Evolutionary conservation across 73 alveolate species (phyloP), one percentile per base, ranked within the genome.

Genomic region (Paramecium tetraurelia): DNA sequence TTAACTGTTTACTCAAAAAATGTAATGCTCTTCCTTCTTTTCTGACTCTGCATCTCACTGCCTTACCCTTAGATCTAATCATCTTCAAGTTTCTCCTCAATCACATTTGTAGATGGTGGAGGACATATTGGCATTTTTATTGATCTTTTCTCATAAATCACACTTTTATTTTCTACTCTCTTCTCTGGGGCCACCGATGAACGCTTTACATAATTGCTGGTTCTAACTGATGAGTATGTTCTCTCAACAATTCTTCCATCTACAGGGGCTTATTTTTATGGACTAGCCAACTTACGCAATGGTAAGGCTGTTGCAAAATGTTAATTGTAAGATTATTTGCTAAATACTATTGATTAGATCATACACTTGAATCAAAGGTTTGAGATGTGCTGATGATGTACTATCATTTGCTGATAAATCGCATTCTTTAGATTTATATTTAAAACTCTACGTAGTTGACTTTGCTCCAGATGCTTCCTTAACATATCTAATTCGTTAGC

Each of bases 121-220:
- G 90, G 76, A 24, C 14, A 31, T 7, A 43, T 44, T 4, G 72
- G 72, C 57, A 43, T 41, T 46, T 80, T 80, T 44, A 43, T 80
- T 59, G 75, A 24, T 41, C 76, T 20, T 41, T 75, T 75, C 36
- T 75, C 87, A 41, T 75, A 75, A 41, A 75, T 41, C 6, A 75
- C 87, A 8, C 87, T 75, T 75, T 75, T 75, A 41, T 35, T 75
- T 38, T 75, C 87, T 16, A 38, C 68, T 48, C 90, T 33, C 16
- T 80, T 80, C 7, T 80, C 90, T 38, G 90, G 90, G 43, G 90
- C 90, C 0, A 80, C 90, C 11, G 90, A 80, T 40, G 90, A 80
- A 1, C 90, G 41, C 75, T 80, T 80, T 3, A 80, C 90, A 48
- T 80, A 80, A 80, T 80, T 80, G 18, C 90, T 80, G 2, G 90